phyloP scores from a whole-genome alignment of 2,329 filamentous ascomycete species.

The Boeremia exigua region DNA sequence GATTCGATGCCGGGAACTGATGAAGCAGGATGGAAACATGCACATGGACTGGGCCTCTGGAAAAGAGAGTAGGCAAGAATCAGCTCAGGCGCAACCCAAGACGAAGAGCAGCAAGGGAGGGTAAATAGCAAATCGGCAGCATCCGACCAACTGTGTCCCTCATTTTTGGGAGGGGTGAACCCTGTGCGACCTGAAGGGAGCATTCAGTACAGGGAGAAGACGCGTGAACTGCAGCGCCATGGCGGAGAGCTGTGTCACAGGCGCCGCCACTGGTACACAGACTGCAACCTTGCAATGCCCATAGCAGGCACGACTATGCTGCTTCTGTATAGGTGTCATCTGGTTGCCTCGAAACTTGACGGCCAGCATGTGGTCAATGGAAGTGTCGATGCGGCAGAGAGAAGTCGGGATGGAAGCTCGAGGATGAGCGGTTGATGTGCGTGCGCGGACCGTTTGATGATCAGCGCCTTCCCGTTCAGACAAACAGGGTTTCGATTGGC shows the following conservation, averaged over 20 bases:
- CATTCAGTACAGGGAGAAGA: conserved; percentile 27
- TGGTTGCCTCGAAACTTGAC: conserved; percentile 21
- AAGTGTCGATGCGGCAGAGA: conserved; percentile 5
- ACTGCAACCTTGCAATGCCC: conserved; percentile 42
- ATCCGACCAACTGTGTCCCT: conserved; percentile 30
- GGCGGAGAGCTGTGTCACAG: conserved; percentile 37
- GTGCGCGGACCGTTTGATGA: conserved; percentile 2
- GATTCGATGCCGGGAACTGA: conserved; percentile 29
- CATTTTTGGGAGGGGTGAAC: conserved; percentile 28
- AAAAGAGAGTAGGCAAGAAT: conserved; percentile 30
- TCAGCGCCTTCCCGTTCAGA: conserved; percentile 1
- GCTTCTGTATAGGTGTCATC: conserved; percentile 18
- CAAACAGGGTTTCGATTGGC: conserved; percentile 10
- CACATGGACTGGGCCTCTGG: conserved; percentile 26
- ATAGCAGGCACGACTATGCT: conserved; percentile 29
- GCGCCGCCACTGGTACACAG: conserved; percentile 38
- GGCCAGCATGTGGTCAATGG: conserved; percentile 17
- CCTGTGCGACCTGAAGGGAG: conserved; percentile 39
- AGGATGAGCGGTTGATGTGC: conserved; percentile 18
- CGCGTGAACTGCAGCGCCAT: conserved; percentile 34
- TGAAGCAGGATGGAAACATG: conserved; percentile 28
- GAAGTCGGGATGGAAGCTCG: conserved; percentile 8
- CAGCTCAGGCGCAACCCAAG: conserved; percentile 34
- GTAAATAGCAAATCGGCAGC: conserved; percentile 32
- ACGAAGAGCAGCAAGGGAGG: conserved; percentile 39